These are phyloP conservation scores for Gossypium sturtianum DNA, from an alignment of 345 rosid genomes.

Conservation along the genomic window DNA sequence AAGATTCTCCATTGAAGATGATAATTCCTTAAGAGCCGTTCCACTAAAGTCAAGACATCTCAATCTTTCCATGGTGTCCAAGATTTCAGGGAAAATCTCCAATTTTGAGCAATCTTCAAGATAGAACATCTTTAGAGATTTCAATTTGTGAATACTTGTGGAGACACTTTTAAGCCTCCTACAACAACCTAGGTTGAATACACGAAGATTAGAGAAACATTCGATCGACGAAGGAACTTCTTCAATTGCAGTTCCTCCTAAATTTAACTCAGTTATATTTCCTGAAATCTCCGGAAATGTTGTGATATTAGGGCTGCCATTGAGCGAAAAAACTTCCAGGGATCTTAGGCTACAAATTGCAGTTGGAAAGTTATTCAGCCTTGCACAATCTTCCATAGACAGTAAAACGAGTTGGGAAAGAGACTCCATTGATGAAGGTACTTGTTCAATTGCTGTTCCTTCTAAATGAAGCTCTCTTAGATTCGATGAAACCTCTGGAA, in stretches of 20 bases:
- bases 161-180: slow-evolving; percentile 23
- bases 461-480: slow-evolving; percentile 12
- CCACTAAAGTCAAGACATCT: slow-evolving; percentile 19
- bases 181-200: slow-evolving; percentile 21
- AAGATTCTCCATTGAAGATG: slow-evolving; percentile 20
- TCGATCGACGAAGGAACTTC: background rate
- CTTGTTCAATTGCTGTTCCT: slow-evolving; percentile 23
- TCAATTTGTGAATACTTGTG: slow-evolving; percentile 20
- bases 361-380: background rate
- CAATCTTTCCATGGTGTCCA: slow-evolving; percentile 21
- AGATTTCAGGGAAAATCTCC: slow-evolving; percentile 25
- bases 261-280: background rate
- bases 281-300: background rate
- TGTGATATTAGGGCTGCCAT: background rate
- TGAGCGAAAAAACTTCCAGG: background rate
- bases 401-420: background rate
- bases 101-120: slow-evolving; percentile 24
- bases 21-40: slow-evolving; percentile 25
- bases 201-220: slow-evolving; percentile 16
- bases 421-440: slow-evolving; percentile 21
- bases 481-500: slow-evolving; percentile 23
- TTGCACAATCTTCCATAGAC: background rate
- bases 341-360: background rate
- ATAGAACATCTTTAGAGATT: slow-evolving; percentile 17
- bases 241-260: background rate